Conservation (phyloP, 176 grass and related monocot species). For the Juncus inflexus region DNA sequence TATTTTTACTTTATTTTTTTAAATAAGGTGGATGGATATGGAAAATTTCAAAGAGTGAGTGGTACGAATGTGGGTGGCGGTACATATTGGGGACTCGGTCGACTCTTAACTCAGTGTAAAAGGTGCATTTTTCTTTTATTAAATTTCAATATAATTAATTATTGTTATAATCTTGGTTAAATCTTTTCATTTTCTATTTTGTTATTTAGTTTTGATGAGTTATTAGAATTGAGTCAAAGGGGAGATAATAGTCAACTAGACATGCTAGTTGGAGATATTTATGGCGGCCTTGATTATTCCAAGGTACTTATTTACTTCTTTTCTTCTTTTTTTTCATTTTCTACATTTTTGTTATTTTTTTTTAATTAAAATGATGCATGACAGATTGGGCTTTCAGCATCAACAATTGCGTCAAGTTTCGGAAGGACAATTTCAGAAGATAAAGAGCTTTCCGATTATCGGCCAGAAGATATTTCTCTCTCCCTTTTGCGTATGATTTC, state of each 20-base stretch:
- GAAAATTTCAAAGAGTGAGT: slow-evolving; percentile 97
- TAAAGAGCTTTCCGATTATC: slow-evolving; percentile 90
- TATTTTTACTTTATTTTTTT: slow-evolving; percentile 30
- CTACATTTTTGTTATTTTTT: slow-evolving; percentile 13
- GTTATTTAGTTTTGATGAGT: slow-evolving; percentile 83
- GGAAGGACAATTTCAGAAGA: slow-evolving; percentile 90
- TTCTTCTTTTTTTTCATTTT: slow-evolving; percentile 5
- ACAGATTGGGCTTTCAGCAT: slow-evolving; percentile 95
- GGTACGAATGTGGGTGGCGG: slow-evolving; percentile 98
- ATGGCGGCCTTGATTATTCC: slow-evolving; percentile 92
- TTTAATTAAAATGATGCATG: slow-evolving; percentile 11
- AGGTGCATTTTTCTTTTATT: slow-evolving; percentile 44
- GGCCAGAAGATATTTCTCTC: slow-evolving; percentile 96
- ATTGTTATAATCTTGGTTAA: slow-evolving; percentile 19
- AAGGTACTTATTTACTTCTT: slow-evolving; percentile 57
- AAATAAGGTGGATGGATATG: slow-evolving; percentile 87
- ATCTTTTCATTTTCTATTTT: slow-evolving; percentile 22
- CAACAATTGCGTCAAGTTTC: slow-evolving; percentile 97
- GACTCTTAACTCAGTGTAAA: slow-evolving; percentile 94
- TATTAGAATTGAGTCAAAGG: slow-evolving; percentile 91
- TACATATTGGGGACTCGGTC: slow-evolving; percentile 93
- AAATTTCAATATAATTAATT: slow-evolving; percentile 3
- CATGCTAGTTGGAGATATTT: slow-evolving; percentile 99
- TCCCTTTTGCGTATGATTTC: slow-evolving; percentile 97
- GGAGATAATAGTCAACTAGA: slow-evolving; percentile 91